Evolutionary conservation across 2,329 filamentous ascomycete genomes (phyloP), one percentile per base, ranked within the genome.

Genomic region (Trichoderma semiorbis): DNA sequence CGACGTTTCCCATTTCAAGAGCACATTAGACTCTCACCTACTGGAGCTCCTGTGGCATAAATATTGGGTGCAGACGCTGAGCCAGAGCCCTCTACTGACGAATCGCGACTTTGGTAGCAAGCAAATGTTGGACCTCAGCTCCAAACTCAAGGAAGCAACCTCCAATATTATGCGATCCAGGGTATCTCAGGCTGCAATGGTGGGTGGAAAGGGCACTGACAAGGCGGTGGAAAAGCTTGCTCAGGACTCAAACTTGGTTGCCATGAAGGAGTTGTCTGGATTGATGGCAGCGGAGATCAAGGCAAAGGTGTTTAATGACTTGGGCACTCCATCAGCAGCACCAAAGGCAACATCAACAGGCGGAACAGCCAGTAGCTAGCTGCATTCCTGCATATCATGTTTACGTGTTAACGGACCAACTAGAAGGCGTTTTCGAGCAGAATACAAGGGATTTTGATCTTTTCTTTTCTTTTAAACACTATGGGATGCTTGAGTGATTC

Each of bases 41-140:
- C 86, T 99, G 6, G 93, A 97, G 78, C 88, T 94, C 66, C 86
- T 99, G 34, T 98, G 96, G 96, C 97, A 98, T 85, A 98, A 98
- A 82, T 99, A 99, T 85, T 97, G 94, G 96, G 95, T 98, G 39
- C 93, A 97, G 78, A 99, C 96, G 7, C 88, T 99, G 24, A 97
- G 94, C 36, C 93, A 97, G 77, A 96, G 91, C 76, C 95, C 95
- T 26, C 87, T 98, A 5, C 91, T 97, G 77, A 94, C 93, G 70
- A 98, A 97, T 79, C 92, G 95, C 74, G 95, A 98, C 76, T 99
- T 95, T 79, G 92, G 91, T 67, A 97, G 92, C 77, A 96, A 95
- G 81, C 95, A 98, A 82, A 96, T 99, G 83, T 85, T 91, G 63
- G 96, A 99, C 80, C 85, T 98, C 57, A 92, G 92, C 53, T 89